phyloP scores from a whole-genome alignment of 2,329 filamentous ascomycete species.

The Aspergillus vadensis region DNA sequence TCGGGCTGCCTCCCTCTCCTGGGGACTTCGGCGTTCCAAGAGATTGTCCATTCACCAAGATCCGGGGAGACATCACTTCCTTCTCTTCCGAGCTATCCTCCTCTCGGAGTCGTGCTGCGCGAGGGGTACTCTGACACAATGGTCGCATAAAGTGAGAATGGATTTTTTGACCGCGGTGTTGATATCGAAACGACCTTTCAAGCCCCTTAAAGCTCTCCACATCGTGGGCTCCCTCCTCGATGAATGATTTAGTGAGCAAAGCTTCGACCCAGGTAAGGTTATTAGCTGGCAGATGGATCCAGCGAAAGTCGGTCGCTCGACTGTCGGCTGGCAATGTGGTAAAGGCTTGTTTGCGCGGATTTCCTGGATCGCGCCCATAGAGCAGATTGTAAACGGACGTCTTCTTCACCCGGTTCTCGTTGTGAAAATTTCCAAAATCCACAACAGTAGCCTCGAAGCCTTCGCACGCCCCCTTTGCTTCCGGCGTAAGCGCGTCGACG shows the following conservation, averaged over 20 bases:
- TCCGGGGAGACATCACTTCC: constrained; percentile 16
- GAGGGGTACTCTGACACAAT: constrained; percentile 55
- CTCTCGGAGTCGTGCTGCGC: constrained; percentile 30
- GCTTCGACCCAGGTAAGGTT: constrained; percentile 64
- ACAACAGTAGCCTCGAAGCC: constrained; percentile 57
- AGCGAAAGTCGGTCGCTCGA: constrained; percentile 53
- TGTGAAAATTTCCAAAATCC: constrained; percentile 53
- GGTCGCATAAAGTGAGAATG: constrained; percentile 67
- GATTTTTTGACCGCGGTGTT: constrained; percentile 59
- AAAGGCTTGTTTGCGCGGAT: constrained; percentile 49
- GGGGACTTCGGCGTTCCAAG: constrained; percentile 18
- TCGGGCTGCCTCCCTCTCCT: constrained; percentile 15
- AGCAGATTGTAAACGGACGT: constrained; percentile 55
- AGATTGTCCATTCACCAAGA: constrained; percentile 25
- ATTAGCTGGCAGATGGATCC: constrained; percentile 58
- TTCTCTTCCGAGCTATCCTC: constrained; percentile 36
- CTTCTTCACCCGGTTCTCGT: constrained; percentile 50
- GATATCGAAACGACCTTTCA: constrained; percentile 63
- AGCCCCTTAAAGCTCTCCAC: constrained; percentile 65
- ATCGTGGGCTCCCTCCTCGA: constrained; percentile 64
- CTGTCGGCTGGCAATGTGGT: constrained; percentile 50
- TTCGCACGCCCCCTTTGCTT: constrained; percentile 50
- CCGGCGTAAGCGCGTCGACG: constrained; percentile 36
- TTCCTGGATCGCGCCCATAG: constrained; percentile 53
- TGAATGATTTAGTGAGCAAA: constrained; percentile 64